A percentile compares a stretch with the other conserved stretches of the same genome.
These are phyloP conservation scores for Emericellopsis atlantica DNA, from an alignment of 2,329 filamentous ascomycete genomes.

Conservation along the genomic window DNA sequence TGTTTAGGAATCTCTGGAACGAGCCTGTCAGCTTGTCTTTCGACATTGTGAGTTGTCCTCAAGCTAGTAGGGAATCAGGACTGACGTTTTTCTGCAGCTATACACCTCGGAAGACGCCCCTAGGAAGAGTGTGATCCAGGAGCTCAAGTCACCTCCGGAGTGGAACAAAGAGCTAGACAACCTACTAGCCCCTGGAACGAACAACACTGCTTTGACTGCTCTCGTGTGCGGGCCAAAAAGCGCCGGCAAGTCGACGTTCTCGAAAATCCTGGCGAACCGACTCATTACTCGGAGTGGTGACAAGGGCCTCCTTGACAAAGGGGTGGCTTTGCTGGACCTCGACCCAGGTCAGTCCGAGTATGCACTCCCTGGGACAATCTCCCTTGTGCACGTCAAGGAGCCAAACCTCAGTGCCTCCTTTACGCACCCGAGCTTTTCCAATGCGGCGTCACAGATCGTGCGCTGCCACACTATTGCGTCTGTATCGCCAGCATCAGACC, in stretches of 20 bases:
- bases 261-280: constrained; percentile 52
- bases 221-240: constrained; percentile 60
- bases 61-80: constrained; percentile 1
- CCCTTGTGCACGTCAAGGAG: constrained; percentile 46
- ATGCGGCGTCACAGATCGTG: constrained; percentile 26
- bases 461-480: constrained; percentile 56
- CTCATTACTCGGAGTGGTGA: constrained; percentile 35
- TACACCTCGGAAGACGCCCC: constrained; percentile 39
- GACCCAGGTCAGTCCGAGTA: constrained; percentile 72
- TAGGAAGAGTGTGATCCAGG: constrained; percentile 34
- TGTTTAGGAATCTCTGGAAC: constrained; percentile 58
- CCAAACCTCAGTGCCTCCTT: constrained; percentile 58
- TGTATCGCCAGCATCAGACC: constrained; percentile 51
- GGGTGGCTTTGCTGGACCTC: constrained; percentile 55
- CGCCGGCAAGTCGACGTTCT: constrained; percentile 67
- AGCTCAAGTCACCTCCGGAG: constrained; percentile 41
- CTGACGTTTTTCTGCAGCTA: constrained; percentile 27
- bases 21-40: constrained; percentile 12
- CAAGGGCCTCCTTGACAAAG: background rate
- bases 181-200: constrained; percentile 19
- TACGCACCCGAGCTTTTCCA: constrained; percentile 35
- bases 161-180: constrained; percentile 49
- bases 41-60: background rate
- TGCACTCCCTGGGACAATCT: constrained; percentile 55
- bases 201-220: constrained; percentile 23